phyloP scores from a whole-genome alignment of 495 filamentous ascomycete genomes.

The Neurospora discreta region DNA sequence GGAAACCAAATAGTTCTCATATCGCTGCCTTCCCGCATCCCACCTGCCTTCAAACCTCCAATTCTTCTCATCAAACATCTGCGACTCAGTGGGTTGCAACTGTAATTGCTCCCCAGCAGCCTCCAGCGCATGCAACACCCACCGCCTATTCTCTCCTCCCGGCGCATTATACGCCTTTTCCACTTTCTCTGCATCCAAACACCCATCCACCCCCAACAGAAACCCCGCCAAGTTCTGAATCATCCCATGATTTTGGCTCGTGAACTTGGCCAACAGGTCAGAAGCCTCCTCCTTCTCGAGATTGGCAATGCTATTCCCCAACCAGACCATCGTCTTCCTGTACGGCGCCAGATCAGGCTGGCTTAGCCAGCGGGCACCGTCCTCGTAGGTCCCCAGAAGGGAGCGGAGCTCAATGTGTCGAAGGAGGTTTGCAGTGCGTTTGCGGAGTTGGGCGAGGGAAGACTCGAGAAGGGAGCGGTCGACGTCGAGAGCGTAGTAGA shows the following conservation, averaged over 20 bases:
- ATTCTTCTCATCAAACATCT: neutral
- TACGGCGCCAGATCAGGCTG: neutral
- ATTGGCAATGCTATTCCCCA: conserved; percentile 10
- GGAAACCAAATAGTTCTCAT: conserved; percentile 5
- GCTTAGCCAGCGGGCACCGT: conserved; percentile 3
- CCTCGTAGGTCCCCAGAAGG: conserved; percentile 8
- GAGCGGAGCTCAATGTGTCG: neutral
- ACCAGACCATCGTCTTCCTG: conserved; percentile 4
- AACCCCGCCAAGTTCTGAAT: conserved; percentile 5
- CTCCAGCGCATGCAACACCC: conserved; percentile 5
- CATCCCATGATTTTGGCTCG: neutral
- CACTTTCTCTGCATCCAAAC: conserved; percentile 1
- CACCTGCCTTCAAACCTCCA: conserved; percentile 8
- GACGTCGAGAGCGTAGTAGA: conserved; percentile 11
- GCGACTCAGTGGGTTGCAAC: neutral
- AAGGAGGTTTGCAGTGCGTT: neutral
- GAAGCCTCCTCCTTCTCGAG: conserved; percentile 1
- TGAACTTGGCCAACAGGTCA: neutral
- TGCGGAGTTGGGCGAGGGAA: neutral
- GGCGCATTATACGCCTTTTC: conserved; percentile 4
- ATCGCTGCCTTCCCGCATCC: conserved; percentile 1
- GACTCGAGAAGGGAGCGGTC: conserved; percentile 1
- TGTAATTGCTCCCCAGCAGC: conserved; percentile 1
- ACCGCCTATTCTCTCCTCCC: neutral
- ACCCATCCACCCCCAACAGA: conserved; percentile 6